Conservation (phyloP, 768 basidiomycete species). For the Naganishia vaughanmartiniae region DNA sequence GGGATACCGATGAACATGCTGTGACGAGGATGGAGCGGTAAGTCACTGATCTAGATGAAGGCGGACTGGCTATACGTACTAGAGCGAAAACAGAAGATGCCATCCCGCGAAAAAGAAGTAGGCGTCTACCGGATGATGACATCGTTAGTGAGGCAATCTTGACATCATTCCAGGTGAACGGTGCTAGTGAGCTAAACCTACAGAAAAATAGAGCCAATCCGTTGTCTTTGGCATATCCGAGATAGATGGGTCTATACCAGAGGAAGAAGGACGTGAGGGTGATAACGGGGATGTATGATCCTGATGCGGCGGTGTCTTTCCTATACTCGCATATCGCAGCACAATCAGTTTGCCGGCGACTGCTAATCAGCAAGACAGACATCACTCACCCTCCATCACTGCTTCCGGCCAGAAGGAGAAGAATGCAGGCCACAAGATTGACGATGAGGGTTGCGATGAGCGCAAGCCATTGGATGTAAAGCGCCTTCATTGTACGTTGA, state of each 20-base stretch:
- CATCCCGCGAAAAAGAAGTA: conserved; percentile 97
- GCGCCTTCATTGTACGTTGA: conserved; percentile 71
- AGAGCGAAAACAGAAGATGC: conserved; percentile 86
- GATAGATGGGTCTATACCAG: conserved; percentile 97
- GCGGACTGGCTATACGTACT: conserved; percentile 56
- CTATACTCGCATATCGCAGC: conserved; percentile 30
- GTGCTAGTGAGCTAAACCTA: conserved; percentile 28
- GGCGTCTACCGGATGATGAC: conserved; percentile 61
- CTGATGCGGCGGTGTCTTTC: conserved; percentile 46
- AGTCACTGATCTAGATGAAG: background rate
- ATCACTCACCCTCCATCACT: conserved; percentile 56
- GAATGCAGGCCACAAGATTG: conserved; percentile 87
- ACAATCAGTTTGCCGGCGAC: background rate
- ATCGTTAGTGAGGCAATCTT: background rate
- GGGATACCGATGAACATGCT: conserved; percentile 89
- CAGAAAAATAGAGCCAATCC: conserved; percentile 52
- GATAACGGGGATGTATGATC: conserved; percentile 70
- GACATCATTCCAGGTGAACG: background rate
- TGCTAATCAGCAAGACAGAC: background rate
- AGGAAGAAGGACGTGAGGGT: conserved; percentile 76
- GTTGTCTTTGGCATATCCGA: conserved; percentile 89
- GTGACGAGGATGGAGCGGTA: background rate
- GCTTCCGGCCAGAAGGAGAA: conserved; percentile 74
- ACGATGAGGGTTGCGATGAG: conserved; percentile 75
- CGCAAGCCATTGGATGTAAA: conserved; percentile 93